Evolutionary conservation across 2,329 filamentous ascomycete genomes (phyloP).

Genomic region (Exophiala phaeomuriformis): DNA sequence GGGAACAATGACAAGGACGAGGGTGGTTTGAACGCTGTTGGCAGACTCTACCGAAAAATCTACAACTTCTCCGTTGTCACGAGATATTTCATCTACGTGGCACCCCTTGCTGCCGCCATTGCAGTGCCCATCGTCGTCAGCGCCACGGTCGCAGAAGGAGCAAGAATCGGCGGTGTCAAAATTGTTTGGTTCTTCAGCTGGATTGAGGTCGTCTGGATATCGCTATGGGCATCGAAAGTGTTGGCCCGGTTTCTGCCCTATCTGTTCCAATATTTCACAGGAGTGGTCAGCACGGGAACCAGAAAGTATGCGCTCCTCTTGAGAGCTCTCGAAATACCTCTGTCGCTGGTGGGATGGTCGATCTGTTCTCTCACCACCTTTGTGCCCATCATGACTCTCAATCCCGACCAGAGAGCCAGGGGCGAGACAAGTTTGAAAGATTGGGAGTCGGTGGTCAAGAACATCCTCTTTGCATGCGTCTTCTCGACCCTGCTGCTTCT

Average conservation of each 20-base stretch:
- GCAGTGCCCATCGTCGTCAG: slow-evolving; percentile 58
- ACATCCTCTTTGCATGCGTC: slow-evolving; percentile 52
- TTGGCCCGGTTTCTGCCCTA: slow-evolving; percentile 52
- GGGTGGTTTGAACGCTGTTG: slow-evolving; percentile 52
- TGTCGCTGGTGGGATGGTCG: slow-evolving; percentile 55
- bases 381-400: slow-evolving; percentile 42
- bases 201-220: slow-evolving; percentile 59
- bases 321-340: slow-evolving; percentile 51
- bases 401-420: slow-evolving; percentile 32
- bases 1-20: slow-evolving; percentile 40
- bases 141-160: slow-evolving; percentile 43
- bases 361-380: slow-evolving; percentile 51
- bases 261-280: slow-evolving; percentile 54
- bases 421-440: slow-evolving; percentile 32
- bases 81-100: slow-evolving; percentile 56
- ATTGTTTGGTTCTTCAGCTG: slow-evolving; percentile 58
- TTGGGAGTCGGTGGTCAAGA: slow-evolving; percentile 52
- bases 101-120: slow-evolving; percentile 51
- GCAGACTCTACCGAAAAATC: slow-evolving; percentile 53
- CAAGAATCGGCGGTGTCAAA: slow-evolving; percentile 49
- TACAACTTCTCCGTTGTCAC: slow-evolving; percentile 57
- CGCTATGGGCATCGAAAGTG: slow-evolving; percentile 56
- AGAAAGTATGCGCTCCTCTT: slow-evolving; percentile 57
- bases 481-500: slow-evolving; percentile 52
- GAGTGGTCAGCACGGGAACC: slow-evolving; percentile 57